phyloP scores from a whole-genome alignment of 1,284 basidiomycete genomes.

The Ceratobasidium papillatum region DNA sequence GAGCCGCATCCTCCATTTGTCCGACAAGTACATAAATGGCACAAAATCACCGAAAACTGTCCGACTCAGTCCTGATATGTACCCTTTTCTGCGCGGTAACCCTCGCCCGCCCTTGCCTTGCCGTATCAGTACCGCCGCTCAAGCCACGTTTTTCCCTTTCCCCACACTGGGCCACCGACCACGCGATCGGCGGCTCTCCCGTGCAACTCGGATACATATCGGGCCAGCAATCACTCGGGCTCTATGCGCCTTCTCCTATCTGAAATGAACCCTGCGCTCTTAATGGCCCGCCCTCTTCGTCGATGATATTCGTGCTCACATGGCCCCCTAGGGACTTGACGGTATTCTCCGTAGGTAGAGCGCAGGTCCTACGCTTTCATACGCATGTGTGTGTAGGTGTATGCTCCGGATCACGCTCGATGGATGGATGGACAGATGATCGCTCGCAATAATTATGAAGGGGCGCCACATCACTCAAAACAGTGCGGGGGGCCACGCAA shows the following conservation, averaged over 20 bases:
- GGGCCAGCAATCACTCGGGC: conserved; percentile 4
- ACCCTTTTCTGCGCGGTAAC: neutral
- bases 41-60: conserved; percentile 8
- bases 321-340: too few species aligned
- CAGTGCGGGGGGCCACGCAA: neutral
- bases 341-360: neutral
- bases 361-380: neutral
- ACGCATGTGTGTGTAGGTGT: neutral
- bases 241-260: conserved; percentile 12
- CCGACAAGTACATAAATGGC: neutral
- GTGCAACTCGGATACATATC: conserved; percentile 17
- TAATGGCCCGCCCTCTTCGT: neutral
- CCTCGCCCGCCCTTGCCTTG: neutral
- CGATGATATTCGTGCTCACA: neutral
- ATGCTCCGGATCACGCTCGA: conserved; percentile 1
- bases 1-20: neutral
- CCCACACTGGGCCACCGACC: neutral
- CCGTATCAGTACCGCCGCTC: neutral
- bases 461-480: conserved; percentile 4
- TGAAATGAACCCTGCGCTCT: neutral
- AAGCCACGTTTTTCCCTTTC: conserved; percentile 10
- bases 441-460: neutral
- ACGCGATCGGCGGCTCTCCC: conserved; percentile 16
- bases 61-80: neutral
- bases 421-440: conserved; percentile 13